Conservation (phyloP, 306 rosid genomes). For the Glycyrrhiza uralensis region DNA sequence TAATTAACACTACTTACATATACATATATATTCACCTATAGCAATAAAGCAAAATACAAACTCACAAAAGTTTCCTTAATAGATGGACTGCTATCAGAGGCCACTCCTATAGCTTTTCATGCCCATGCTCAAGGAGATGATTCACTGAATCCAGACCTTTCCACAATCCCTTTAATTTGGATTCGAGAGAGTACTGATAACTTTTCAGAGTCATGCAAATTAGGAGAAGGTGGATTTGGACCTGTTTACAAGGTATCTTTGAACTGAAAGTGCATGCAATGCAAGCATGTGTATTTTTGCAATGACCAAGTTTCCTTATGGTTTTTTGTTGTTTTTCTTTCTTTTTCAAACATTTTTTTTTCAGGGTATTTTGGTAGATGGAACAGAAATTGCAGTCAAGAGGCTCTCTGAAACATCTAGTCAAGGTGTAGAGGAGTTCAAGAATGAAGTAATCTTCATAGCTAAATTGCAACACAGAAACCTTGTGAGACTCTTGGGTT, state of each 20-base stretch:
- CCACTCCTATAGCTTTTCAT: background rate
- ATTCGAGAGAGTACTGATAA: slow-evolving; percentile 25
- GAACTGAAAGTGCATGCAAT: background rate
- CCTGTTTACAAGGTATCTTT: slow-evolving; percentile 35
- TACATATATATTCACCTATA: background rate
- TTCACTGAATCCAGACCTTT: slow-evolving; percentile 5
- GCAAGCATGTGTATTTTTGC: background rate
- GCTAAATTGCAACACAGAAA: slow-evolving; percentile 61
- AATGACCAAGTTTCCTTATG: background rate
- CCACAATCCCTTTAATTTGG: slow-evolving; percentile 24
- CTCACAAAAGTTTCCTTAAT: background rate
- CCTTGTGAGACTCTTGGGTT: slow-evolving; percentile 63
- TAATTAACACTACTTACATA: background rate
- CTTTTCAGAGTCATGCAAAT: slow-evolving; percentile 45
- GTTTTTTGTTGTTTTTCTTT: background rate
- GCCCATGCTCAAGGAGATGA: background rate
- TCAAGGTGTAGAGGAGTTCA: slow-evolving; percentile 60
- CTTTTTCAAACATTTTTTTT: background rate
- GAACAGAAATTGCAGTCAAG: slow-evolving; percentile 58
- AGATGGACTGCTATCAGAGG: background rate
- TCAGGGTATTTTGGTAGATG: slow-evolving; percentile 53
- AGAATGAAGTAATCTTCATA: slow-evolving; percentile 55
- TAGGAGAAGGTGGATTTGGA: slow-evolving; percentile 63
- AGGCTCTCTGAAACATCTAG: slow-evolving; percentile 50
- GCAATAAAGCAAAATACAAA: too few relatives aligned